Base-by-base conservation (phyloP, 2,329 filamentous ascomycete genomes). In the Colletotrichum sp. region DNA sequence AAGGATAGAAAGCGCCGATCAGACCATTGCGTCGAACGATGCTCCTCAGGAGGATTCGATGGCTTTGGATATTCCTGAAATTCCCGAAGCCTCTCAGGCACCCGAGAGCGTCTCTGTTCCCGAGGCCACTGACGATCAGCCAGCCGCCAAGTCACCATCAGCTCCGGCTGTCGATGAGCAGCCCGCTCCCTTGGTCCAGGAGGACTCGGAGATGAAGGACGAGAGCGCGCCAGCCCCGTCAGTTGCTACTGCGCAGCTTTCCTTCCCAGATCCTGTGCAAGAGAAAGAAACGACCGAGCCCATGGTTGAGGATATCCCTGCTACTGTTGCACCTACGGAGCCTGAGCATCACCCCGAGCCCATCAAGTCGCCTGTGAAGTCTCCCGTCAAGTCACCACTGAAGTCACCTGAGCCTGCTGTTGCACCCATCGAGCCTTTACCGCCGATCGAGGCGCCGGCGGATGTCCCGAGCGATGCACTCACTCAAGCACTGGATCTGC, bases 1-100 rank as follows among this genome's bases (percentile, higher is more conserved):
- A 7, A 75, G 73, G 32, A 27, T 68, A 34, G 73, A 73, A 13
- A 72, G 69, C 18, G 64, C 62, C 6, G 73, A 75, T 18, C 73
- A 75, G 36, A 73, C 69, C 3, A 39, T 73, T 30, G 70, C 64
- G 9, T 75, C 73, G 15, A 68, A 64, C 3, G 69, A 75, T 3
- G 69, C 73, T 56, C n/a, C 56, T 6, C 62, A 16, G 25, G 48
- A 55, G 34, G 73, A 73, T 52, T 36, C 73, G 6, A 75, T 75
- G 73, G 43, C 48, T 15, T 22, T 75, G 22, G 73, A 75, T 48
- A 28, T 62, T 27, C 73, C 73, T 12, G 70, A 70, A 1, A 39
- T 55, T 8, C 43, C 62, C 12, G 64, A 62, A 18, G 7, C 28
- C 8, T 30, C 70, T 28, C 18, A 48, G 4, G 34, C 34, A n/a